Evolutionary conservation across 331 rosid species (phyloP).

Genomic region (Spiraea crenata): DNA sequence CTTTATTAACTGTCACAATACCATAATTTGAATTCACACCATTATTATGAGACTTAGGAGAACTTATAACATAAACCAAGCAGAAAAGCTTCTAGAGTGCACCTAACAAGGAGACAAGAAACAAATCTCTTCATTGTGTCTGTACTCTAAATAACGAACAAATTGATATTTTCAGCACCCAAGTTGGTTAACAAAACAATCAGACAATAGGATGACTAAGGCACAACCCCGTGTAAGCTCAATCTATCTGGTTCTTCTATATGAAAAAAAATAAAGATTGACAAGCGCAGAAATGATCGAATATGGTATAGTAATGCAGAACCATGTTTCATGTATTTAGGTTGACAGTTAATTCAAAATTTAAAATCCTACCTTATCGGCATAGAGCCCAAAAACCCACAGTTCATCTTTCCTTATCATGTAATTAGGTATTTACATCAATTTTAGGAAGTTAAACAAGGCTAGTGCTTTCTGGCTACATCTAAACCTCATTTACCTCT

Average conservation of each 20-base stretch:
- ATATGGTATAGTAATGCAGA: not conserved
- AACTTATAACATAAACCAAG: not conserved
- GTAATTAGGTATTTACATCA: not conserved
- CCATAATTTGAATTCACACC: not conserved
- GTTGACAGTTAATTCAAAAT: not conserved
- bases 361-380: not conserved
- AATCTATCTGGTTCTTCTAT: not conserved
- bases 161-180: not conserved
- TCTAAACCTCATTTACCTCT: conserved; percentile 9
- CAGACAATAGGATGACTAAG: conserved; percentile 3
- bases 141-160: not conserved
- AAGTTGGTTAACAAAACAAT: not conserved
- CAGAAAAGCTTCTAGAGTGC: not conserved
- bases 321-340: not conserved
- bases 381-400: not conserved
- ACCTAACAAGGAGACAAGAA: not conserved
- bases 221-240: not conserved
- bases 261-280: not conserved
- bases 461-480: no score
- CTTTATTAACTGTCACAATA: not conserved
- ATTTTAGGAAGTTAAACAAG: not conserved
- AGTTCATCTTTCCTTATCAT: not conserved
- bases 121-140: not conserved
- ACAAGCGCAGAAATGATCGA: not conserved
- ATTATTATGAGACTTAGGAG: not conserved